These are phyloP conservation scores for Gynandropsis gynandra DNA, from an alignment of 345 rosid species.

Conservation along the genomic window DNA sequence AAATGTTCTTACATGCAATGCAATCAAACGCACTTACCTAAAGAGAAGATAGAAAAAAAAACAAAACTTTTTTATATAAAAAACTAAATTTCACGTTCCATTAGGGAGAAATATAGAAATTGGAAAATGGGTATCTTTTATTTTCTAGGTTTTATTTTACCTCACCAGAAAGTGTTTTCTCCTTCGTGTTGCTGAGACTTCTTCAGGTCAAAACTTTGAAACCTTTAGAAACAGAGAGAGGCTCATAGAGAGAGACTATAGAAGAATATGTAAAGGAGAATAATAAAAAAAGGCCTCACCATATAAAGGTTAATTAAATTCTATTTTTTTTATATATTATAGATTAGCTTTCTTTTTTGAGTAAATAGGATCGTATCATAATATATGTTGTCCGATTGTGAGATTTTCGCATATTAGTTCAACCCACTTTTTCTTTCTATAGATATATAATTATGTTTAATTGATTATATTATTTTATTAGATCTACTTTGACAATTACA, in stretches of 20 bases:
- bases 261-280: constrained; percentile 4
- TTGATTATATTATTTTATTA: no score
- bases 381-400: not conserved
- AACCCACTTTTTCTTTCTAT: no score
- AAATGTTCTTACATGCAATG: no score
- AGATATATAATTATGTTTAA: no score
- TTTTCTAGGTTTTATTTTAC: constrained; percentile 10
- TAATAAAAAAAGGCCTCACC: constrained; percentile 17
- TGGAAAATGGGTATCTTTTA: no score
- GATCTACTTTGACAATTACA: no score
- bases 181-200: not conserved
- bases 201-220: constrained; percentile 23
- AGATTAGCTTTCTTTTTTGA: not conserved
- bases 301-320: constrained; percentile 7
- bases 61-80: no score
- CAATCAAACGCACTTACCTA: no score
- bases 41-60: no score
- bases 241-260: constrained; percentile 24
- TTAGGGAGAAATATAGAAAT: no score
- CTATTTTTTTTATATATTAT: not conserved
- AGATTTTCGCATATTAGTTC: not conserved
- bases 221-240: constrained; percentile 15
- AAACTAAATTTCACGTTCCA: no score
- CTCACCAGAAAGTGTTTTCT: not conserved
- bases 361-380: not conserved